Percentiles rank a stretch among this genome's conserved stretches.
phyloP scores from a whole-genome alignment of 2,329 filamentous ascomycete species.

The Orbilia ellipsospora region DNA sequence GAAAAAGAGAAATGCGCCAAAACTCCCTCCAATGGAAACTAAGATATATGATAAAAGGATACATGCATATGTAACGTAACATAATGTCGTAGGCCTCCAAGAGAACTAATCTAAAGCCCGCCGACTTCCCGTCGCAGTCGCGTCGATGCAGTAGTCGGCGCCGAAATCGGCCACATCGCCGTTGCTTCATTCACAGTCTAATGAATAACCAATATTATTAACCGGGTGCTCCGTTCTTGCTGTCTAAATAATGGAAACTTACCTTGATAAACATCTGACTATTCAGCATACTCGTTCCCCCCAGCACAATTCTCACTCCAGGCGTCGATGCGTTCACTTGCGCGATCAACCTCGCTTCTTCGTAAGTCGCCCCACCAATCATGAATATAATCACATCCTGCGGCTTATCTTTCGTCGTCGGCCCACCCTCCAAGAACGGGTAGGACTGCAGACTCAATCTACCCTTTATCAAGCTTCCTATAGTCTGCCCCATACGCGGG shows the following conservation, averaged over 20 bases:
- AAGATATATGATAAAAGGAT: slow-evolving; percentile 2
- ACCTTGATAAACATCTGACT: slow-evolving; percentile 82
- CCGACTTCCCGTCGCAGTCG: slow-evolving; percentile 43
- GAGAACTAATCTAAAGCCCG: slow-evolving; percentile 19
- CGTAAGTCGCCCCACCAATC: slow-evolving; percentile 91
- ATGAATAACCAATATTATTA: background rate
- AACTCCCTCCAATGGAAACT: slow-evolving; percentile 41
- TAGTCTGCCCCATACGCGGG: slow-evolving; percentile 82
- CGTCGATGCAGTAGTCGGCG: slow-evolving; percentile 30
- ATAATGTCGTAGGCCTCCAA: background rate
- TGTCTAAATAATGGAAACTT: slow-evolving; percentile 1
- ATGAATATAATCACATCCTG: slow-evolving; percentile 97
- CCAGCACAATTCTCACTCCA: slow-evolving; percentile 87
- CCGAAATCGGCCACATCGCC: slow-evolving; percentile 52
- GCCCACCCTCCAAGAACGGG: slow-evolving; percentile 90
- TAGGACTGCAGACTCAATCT: slow-evolving; percentile 86
- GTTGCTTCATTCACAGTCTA: slow-evolving; percentile 50
- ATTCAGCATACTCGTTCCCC: slow-evolving; percentile 89
- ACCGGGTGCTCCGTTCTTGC: background rate
- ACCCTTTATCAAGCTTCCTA: slow-evolving; percentile 94
- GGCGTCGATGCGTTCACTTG: slow-evolving; percentile 91
- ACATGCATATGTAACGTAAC: slow-evolving; percentile 28
- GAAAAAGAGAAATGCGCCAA: slow-evolving; percentile 13
- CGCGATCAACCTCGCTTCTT: slow-evolving; percentile 96
- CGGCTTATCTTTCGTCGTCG: slow-evolving; percentile 89